phyloP scores from a whole-genome alignment of 129 eudicot species.

The Arctium lappa region DNA sequence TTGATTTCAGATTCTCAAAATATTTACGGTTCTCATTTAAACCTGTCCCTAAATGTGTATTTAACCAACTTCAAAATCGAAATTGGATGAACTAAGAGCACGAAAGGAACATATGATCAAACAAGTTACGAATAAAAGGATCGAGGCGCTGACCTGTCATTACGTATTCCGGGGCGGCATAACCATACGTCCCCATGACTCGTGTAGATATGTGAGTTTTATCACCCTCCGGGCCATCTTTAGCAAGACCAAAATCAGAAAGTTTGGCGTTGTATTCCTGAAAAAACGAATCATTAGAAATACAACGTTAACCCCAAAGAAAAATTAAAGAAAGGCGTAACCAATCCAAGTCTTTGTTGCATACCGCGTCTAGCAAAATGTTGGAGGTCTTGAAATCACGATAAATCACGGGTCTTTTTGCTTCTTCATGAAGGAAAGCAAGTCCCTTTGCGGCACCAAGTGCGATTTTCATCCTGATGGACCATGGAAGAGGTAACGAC shows the following conservation, averaged over 20 bases:
- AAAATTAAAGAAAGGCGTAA: neutral
- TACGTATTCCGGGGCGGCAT: constrained; percentile 94
- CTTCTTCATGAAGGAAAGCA: constrained; percentile 96
- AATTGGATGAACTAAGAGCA: neutral
- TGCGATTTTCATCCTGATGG: constrained; percentile 94
- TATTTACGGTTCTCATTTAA: neutral
- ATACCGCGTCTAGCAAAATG: constrained; percentile 84
- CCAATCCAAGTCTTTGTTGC: constrained; percentile 12
- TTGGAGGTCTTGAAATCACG: constrained; percentile 97
- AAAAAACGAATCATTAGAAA: constrained; percentile 10
- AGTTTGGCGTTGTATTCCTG: constrained; percentile 97
- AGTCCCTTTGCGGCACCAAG: constrained; percentile 97
- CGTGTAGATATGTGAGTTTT: constrained; percentile 96
- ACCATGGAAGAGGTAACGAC: constrained; percentile 96
- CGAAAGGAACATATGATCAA: too few relatives aligned
- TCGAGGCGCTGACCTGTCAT: constrained; percentile 65
- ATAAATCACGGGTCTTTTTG: constrained; percentile 85
- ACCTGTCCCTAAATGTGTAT: neutral
- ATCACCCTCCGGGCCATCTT: constrained; percentile 97
- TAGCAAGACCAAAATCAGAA: constrained; percentile 97
- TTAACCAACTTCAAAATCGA: neutral
- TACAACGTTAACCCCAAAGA: neutral
- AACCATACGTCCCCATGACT: constrained; percentile 97
- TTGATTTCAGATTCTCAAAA: neutral
- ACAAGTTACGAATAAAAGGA: neutral